Evolutionary conservation across 768 basidiomycete genomes (phyloP).

Genomic region (Jaapia argillacea): DNA sequence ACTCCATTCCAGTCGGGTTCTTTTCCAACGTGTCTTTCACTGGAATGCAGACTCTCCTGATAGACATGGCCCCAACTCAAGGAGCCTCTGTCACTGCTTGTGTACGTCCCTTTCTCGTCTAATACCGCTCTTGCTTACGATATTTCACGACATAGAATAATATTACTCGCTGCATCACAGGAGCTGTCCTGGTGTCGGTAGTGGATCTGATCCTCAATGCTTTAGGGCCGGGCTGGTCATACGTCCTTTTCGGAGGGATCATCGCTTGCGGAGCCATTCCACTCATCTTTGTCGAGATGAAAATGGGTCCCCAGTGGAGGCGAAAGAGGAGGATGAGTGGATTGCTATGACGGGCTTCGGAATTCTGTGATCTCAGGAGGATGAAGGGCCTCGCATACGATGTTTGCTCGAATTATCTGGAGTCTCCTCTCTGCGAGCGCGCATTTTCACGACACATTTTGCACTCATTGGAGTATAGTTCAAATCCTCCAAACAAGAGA

Average conservation of each 20-base stretch:
- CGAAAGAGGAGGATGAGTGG: constrained; percentile 16
- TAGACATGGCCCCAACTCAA: constrained; percentile 53
- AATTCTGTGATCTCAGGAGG: too few relatives aligned
- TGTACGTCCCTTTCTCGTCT: constrained; percentile 28
- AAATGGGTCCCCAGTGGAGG: constrained; percentile 49
- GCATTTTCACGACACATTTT: too few relatives aligned
- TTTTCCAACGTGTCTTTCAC: constrained; percentile 40
- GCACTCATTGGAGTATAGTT: too few relatives aligned
- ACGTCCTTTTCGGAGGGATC: constrained; percentile 46
- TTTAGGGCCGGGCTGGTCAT: constrained; percentile 63
- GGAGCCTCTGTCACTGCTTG: constrained; percentile 65
- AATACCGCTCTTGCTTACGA: not conserved
- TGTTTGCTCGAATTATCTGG: too few relatives aligned
- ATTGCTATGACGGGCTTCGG: too few relatives aligned
- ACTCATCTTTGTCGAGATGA: constrained; percentile 37
- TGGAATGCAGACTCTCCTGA: constrained; percentile 46
- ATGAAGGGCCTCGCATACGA: too few relatives aligned
- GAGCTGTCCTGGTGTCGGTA: constrained; percentile 51
- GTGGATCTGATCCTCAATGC: constrained; percentile 51
- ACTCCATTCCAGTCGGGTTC: constrained; percentile 32
- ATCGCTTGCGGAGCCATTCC: constrained; percentile 35
- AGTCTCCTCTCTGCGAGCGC: too few relatives aligned
- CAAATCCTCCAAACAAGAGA: too few relatives aligned
- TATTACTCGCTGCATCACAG: constrained; percentile 51
- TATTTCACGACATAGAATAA: constrained; percentile 41